Conservation (phyloP, 768 basidiomycete genomes). For the Trametes punicea region DNA sequence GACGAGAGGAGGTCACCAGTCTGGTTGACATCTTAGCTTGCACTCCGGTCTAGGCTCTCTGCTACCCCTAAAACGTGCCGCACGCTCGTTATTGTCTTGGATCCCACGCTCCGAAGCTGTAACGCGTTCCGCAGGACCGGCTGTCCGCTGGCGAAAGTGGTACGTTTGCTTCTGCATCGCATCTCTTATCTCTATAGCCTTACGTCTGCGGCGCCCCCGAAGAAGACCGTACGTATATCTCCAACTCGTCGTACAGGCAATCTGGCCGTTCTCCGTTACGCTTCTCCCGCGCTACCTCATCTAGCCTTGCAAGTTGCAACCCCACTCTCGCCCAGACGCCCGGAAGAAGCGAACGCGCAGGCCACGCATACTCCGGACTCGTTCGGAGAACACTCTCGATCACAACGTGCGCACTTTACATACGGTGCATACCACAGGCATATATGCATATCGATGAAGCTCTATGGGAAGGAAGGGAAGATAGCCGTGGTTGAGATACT, state of each 20-base stretch:
- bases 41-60: background rate
- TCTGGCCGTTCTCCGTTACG: background rate
- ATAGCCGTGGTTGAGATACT: slow-evolving; percentile 16
- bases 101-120: background rate
- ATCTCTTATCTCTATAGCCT: background rate
- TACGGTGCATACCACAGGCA: no score
- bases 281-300: background rate
- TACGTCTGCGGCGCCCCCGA: slow-evolving; percentile 2
- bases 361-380: background rate
- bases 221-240: slow-evolving; percentile 4
- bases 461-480: background rate
- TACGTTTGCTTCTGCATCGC: background rate
- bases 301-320: no score
- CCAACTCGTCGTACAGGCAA: slow-evolving; percentile 2
- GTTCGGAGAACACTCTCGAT: background rate
- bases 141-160: background rate
- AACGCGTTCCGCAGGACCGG: background rate
- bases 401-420: no score
- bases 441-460: slow-evolving; percentile 12
- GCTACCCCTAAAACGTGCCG: background rate
- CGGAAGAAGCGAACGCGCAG: no score
- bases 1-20: no score
- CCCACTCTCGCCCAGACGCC: no score
- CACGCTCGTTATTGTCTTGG: background rate
- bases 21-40: no score